phyloP scores from a whole-genome alignment of 495 filamentous ascomycete genomes.

The Cudoniella acicularis region DNA sequence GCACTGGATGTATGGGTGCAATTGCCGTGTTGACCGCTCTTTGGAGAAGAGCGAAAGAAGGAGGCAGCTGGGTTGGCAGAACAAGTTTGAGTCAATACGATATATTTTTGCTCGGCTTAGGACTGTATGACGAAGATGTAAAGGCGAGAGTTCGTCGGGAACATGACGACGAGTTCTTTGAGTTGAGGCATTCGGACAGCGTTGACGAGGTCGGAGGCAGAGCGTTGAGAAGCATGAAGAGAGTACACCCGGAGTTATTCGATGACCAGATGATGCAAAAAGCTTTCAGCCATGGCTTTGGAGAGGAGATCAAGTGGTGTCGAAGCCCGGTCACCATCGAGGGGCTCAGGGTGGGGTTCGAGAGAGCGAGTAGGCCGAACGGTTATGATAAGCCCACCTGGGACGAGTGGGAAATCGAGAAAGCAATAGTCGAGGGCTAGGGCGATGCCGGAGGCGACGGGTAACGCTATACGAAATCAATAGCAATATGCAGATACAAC shows the following conservation, averaged over 20 bases:
- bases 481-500: conserved; percentile 8
- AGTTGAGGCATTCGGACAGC: conserved; percentile 63
- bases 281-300: conserved; percentile 44
- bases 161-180: conserved; percentile 58
- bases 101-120: conserved; percentile 60
- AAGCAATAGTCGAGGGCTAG: conserved; percentile 21
- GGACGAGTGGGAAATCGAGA: conserved; percentile 33
- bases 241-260: conserved; percentile 49
- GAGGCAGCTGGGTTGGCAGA: conserved; percentile 62
- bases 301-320: conserved; percentile 46
- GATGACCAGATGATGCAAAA: conserved; percentile 40
- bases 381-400: conserved; percentile 51
- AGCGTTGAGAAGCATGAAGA: conserved; percentile 59
- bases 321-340: conserved; percentile 48
- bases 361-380: conserved; percentile 52
- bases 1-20: conserved; percentile 62
- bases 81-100: conserved; percentile 68
- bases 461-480: conserved; percentile 1
- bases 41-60: conserved; percentile 54
- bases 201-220: conserved; percentile 68
- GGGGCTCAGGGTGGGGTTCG: conserved; percentile 49
- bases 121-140: conserved; percentile 53
- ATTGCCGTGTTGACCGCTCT: conserved; percentile 62
- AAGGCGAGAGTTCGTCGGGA: conserved; percentile 50
- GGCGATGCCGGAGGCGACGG: conserved; percentile 1